phyloP scores from a whole-genome alignment of 805 yeast genomes.

The Ogataea populi-albae region DNA sequence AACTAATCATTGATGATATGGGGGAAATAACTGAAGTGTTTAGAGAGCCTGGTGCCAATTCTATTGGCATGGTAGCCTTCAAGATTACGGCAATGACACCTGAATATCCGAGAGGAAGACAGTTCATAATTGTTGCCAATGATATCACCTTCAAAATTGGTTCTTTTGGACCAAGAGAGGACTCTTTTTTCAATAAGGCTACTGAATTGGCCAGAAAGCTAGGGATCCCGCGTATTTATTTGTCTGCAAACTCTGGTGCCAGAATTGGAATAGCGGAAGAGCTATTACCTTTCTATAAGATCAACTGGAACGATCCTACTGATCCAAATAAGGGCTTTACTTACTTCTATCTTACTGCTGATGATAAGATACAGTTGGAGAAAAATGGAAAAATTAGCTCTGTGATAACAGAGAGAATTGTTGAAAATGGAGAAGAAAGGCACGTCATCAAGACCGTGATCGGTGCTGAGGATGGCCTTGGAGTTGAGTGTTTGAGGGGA shows the following conservation, averaged over 20 bases:
- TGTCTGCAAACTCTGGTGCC: slow-evolving; percentile 99
- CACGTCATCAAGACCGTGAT: slow-evolving; percentile 78
- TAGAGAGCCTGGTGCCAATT: slow-evolving; percentile 95
- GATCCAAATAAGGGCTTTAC: slow-evolving; percentile 84
- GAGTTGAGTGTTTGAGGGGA: slow-evolving; percentile 97
- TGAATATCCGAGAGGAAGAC: slow-evolving; percentile 95
- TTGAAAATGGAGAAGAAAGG: slow-evolving; percentile 83
- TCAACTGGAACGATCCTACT: slow-evolving; percentile 83
- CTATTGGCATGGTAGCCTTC: slow-evolving; percentile 98
- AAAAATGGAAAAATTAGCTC: slow-evolving; percentile 58
- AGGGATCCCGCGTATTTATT: slow-evolving; percentile 93
- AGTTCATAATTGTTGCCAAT: slow-evolving; percentile 88
- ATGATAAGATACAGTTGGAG: slow-evolving; percentile 54
- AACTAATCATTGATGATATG: slow-evolving; percentile 80
- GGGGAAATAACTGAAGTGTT: slow-evolving; percentile 81
- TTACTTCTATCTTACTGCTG: slow-evolving; percentile 78
- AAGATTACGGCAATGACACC: slow-evolving; percentile 88
- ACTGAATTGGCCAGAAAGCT: slow-evolving; percentile 86
- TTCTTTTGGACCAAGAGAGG: slow-evolving; percentile 97
- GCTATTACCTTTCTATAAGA: slow-evolving; percentile 81
- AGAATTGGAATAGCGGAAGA: slow-evolving; percentile 98
- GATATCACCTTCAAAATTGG: slow-evolving; percentile 98
- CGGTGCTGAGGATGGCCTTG: slow-evolving; percentile 94
- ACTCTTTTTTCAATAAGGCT: slow-evolving; percentile 84
- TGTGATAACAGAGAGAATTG: slow-evolving; percentile 73